These are phyloP conservation scores for Cladorrhinum sp. DNA, from an alignment of 2,329 filamentous ascomycete genomes.

Conservation along the genomic window DNA sequence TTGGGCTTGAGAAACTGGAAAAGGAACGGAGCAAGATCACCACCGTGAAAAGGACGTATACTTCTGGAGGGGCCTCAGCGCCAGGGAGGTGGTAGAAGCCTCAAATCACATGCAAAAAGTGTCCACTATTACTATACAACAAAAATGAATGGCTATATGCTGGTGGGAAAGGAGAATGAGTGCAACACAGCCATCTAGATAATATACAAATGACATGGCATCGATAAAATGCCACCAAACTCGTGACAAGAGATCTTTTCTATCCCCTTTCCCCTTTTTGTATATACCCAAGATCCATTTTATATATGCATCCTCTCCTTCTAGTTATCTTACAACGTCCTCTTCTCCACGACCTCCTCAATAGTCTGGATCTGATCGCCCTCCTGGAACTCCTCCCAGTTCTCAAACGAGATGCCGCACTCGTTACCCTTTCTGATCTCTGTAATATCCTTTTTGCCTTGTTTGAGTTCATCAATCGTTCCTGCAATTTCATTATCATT, in stretches of 20 bases:
- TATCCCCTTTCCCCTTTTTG: not conserved
- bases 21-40: conserved; percentile 51
- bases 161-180: too few species aligned
- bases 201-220: conserved; percentile 4
- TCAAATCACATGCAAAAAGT: not conserved
- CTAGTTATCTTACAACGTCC: conserved; percentile 45
- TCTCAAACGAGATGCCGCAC: conserved; percentile 82
- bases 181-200: not conserved
- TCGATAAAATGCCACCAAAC: conserved; percentile 1
- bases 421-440: conserved; percentile 93
- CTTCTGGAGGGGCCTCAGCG: conserved; percentile 47
- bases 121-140: not conserved
- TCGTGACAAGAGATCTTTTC: not conserved
- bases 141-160: not conserved
- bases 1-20: conserved; percentile 60
- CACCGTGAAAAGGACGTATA: conserved; percentile 50
- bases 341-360: conserved; percentile 72
- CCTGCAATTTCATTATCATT: conserved; percentile 49
- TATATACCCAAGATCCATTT: not conserved
- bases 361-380: conserved; percentile 89
- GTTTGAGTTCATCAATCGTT: conserved; percentile 75
- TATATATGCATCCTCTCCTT: not conserved
- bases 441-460: conserved; percentile 84
- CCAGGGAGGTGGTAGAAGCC: conserved; percentile 43
- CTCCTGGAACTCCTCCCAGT: conserved; percentile 71